Percentiles rank a stretch among this genome's conserved stretches.
Evolutionary conservation across 495 filamentous ascomycete genomes (phyloP).

Genomic region (Cercophora newfieldiana): DNA sequence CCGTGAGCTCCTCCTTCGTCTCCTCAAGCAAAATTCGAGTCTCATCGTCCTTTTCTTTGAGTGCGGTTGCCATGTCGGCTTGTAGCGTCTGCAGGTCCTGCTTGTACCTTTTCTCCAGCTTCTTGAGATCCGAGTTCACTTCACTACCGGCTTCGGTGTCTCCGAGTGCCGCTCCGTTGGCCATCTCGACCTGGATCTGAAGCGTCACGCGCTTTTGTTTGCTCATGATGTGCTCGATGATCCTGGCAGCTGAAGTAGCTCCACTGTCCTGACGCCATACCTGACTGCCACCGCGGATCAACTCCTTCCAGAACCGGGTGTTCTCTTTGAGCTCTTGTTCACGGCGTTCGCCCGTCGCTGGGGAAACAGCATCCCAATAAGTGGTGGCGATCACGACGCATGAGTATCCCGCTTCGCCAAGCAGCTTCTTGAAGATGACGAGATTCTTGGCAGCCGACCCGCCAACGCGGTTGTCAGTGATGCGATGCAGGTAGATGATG

Average conservation of each 20-base stretch:
- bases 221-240: constrained; percentile 1
- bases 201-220: background rate
- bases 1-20: background rate
- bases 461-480: background rate
- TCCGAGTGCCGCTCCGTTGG: background rate
- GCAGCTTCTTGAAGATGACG: background rate
- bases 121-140: background rate
- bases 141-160: constrained; percentile 2
- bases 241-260: background rate
- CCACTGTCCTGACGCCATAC: constrained; percentile 1
- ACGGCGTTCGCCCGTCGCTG: background rate
- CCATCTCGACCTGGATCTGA: constrained; percentile 4
- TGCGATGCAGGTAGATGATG: constrained; percentile 8
- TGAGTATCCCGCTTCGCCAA: background rate
- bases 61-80: background rate
- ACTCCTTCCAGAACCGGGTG: background rate
- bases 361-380: background rate
- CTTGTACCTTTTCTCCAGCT: background rate
- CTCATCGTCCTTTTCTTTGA: background rate
- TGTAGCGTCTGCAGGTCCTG: background rate
- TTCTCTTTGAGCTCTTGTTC: background rate
- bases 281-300: background rate
- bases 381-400: background rate
- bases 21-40: background rate
- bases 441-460: background rate